These are phyloP conservation scores for Pythium apleroticum DNA, from an alignment of 352 stramenopile genomes.

Conservation along the genomic window DNA sequence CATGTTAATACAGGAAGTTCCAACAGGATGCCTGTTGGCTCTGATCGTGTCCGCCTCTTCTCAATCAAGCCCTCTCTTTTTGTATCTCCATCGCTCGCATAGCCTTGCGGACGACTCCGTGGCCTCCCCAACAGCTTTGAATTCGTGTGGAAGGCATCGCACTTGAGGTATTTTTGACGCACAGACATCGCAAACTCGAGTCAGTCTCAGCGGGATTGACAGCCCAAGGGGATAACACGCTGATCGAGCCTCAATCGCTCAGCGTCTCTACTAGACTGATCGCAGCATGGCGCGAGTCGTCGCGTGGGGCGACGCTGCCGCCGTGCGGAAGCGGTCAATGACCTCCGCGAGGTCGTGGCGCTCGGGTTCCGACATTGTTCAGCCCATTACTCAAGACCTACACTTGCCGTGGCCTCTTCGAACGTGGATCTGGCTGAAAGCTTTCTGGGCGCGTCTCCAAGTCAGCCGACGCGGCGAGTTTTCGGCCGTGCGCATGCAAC, in stretches of 20 bases:
- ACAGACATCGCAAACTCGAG: background rate
- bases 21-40: background rate
- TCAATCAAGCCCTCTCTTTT: background rate
- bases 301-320: background rate
- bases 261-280: too few relatives aligned
- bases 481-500: slow-evolving; percentile 20
- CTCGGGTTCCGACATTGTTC: background rate
- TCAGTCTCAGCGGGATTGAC: too few relatives aligned
- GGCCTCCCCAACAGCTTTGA: too few relatives aligned
- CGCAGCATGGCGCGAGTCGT: too few relatives aligned
- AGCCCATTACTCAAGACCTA: background rate
- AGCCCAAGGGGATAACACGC: too few relatives aligned
- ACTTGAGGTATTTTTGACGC: background rate
- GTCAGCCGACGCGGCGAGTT: slow-evolving; percentile 22
- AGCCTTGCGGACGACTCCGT: too few relatives aligned
- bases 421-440: background rate
- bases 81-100: background rate
- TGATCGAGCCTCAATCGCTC: background rate
- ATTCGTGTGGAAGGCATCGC: background rate
- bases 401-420: background rate
- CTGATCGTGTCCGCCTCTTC: background rate
- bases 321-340: background rate
- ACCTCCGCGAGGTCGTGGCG: background rate
- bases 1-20: too few relatives aligned
- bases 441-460: slow-evolving; percentile 18